A percentile compares a stretch with the other conserved stretches of the same genome.
phyloP scores from a whole-genome alignment of 805 yeast species.

The Barnettozyma californica region DNA sequence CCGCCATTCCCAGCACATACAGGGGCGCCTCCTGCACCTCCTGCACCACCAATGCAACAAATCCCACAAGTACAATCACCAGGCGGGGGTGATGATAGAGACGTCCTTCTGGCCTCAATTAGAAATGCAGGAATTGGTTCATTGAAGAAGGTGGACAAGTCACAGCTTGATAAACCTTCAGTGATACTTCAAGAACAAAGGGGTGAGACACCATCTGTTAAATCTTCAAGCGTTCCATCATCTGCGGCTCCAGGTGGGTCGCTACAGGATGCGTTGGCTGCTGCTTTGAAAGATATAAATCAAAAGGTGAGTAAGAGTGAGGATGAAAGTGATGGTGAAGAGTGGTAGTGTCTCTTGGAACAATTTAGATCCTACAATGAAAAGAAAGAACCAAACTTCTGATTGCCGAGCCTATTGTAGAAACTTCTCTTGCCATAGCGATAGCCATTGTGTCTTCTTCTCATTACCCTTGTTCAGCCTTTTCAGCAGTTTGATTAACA shows the following conservation, averaged over 20 bases:
- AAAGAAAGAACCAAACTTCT: not conserved
- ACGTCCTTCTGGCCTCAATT: conserved; percentile 82
- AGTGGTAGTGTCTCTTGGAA: conserved; percentile 41
- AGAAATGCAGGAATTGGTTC: conserved; percentile 67
- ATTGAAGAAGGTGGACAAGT: conserved; percentile 74
- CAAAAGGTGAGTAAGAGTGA: conserved; percentile 76
- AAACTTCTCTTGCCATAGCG: conserved; percentile 46
- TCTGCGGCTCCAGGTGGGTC: conserved; percentile 44
- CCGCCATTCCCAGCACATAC: conserved; percentile 13
- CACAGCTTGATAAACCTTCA: conserved; percentile 76
- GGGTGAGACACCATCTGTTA: conserved; percentile 47
- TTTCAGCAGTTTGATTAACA: conserved; percentile 28
- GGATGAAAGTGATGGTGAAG: conserved; percentile 78
- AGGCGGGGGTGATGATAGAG: conserved; percentile 55
- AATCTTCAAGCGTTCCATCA: conserved; percentile 32
- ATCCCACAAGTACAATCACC: conserved; percentile 25
- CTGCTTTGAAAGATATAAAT: conserved; percentile 79
- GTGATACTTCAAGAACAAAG: conserved; percentile 64
- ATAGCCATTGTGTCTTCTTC: conserved; percentile 54
- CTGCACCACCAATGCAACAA: conserved; percentile 32
- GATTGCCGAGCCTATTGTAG: conserved; percentile 3
- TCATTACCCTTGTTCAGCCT: conserved; percentile 44
- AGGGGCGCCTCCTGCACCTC: conserved; percentile 14
- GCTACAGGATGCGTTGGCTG: conserved; percentile 83
- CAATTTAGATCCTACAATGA: not conserved